Evolutionary conservation across 192 early-diverging fungal species (phyloP), one percentile per base, ranked within the genome.

Genomic region (Podila epigama): DNA sequence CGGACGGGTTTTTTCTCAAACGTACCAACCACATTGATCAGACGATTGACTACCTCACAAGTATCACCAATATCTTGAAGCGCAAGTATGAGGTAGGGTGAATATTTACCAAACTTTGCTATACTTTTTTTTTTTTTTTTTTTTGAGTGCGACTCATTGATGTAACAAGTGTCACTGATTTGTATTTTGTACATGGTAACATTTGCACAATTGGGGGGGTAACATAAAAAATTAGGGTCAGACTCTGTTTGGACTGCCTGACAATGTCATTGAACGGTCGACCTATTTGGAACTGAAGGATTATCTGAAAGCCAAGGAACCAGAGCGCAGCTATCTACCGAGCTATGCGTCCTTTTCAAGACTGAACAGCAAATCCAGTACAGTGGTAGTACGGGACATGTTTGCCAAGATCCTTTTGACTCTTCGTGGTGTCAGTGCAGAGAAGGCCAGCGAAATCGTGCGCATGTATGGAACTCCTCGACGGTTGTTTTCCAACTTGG

Each of bases 401-500:
- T 97, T 93, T 81, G 78, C 90, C 39, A 83, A 90, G 44, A 93
- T 97, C 87, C 82, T 99, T 29, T 89, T 95, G 91, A 88, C 90
- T 1, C 77, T 96, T 50, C 86, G 88, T 44, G 96, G 96, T 25
- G 70, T 98, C 22, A 92, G 91, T 61, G 84, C 79, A 0, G 95
- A 98, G 66, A 97, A 96, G 75, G 97, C 96, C 0, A 44, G 82
- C 31, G 82, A 89, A n/a, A 84, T 99, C 36, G 87, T 83, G 1
- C 71, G 72, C 31, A 80, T 55, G 22, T 97, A 91, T 66, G 87
- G 84, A 13, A 97, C 96, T 1, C 89, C 91, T 50, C 58, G 78
- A 16, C 75, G 75, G 35, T 69, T 94, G 25, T 69, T 90, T 15
- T 64, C 68, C 4, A 79, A 75, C 20, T 34, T 68, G 4, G 82